Conservation (phyloP, 192 early-diverging fungal genomes). For the Phlyctochytrium planicorne region DNA sequence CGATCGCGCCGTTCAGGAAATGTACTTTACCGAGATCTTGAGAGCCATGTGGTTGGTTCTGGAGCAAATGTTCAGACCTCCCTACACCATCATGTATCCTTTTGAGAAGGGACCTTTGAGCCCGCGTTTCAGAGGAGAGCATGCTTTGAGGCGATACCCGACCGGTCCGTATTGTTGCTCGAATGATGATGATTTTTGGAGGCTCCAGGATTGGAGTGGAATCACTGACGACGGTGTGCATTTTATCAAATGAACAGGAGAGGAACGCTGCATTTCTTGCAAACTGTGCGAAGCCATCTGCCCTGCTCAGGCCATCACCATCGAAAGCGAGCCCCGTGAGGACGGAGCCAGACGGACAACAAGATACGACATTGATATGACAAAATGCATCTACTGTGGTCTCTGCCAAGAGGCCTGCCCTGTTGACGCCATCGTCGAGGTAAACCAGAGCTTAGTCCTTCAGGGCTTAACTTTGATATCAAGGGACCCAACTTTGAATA, state of each 20-base stretch:
- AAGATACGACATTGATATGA: slow-evolving; percentile 99
- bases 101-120: slow-evolving; percentile 91
- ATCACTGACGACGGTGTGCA: neutral
- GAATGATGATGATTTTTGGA: too few relatives aligned
- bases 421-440: slow-evolving; percentile 95
- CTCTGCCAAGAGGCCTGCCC: slow-evolving; percentile 97
- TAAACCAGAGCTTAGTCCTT: slow-evolving; percentile 5
- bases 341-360: slow-evolving; percentile 93
- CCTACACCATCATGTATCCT: slow-evolving; percentile 96
- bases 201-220: too few relatives aligned
- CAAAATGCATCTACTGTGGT: slow-evolving; percentile 93
- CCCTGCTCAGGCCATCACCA: slow-evolving; percentile 97
- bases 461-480: neutral
- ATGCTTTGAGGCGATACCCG: slow-evolving; percentile 91
- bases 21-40: slow-evolving; percentile 90
- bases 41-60: slow-evolving; percentile 89
- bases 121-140: slow-evolving; percentile 95
- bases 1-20: slow-evolving; percentile 68
- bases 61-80: slow-evolving; percentile 91
- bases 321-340: slow-evolving; percentile 93
- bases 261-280: slow-evolving; percentile 98
- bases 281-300: slow-evolving; percentile 98
- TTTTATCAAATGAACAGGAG: slow-evolving; percentile 52
- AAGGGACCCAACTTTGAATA: slow-evolving; percentile 95
- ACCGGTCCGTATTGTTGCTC: too few relatives aligned